phyloP scores from a whole-genome alignment of 1,284 basidiomycete genomes.

The Tylopilus sp. region DNA sequence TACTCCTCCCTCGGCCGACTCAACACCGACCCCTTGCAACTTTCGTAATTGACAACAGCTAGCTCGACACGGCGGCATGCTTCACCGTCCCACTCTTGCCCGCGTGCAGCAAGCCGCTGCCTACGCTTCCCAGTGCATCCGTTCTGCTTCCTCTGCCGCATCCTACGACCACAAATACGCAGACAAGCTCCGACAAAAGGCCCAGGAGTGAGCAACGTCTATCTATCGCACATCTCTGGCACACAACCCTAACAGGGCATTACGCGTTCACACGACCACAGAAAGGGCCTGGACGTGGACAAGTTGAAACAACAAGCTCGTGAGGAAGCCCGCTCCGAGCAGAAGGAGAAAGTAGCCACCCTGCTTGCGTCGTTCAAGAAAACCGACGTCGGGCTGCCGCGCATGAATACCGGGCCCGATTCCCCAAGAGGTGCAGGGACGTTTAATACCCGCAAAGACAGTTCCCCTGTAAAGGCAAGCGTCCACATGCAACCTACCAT shows the following conservation, averaged over 20 bases:
- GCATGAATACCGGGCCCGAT: background rate
- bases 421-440: slow-evolving; percentile 2
- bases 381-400: background rate
- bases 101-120: slow-evolving; percentile 3
- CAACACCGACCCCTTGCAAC: too few species aligned
- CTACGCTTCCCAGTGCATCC: slow-evolving; percentile 13
- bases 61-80: background rate
- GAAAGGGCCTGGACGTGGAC: slow-evolving; percentile 42
- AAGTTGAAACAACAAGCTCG: slow-evolving; percentile 39
- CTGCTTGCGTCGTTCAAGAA: slow-evolving; percentile 13
- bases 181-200: slow-evolving; percentile 43
- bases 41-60: background rate
- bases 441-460: slow-evolving; percentile 50
- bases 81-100: background rate
- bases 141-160: slow-evolving; percentile 4
- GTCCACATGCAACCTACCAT: slow-evolving; percentile 1
- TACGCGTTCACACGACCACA: slow-evolving; percentile 18
- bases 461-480: slow-evolving; percentile 63
- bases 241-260: slow-evolving; percentile 15
- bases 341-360: slow-evolving; percentile 23
- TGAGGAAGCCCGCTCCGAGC: slow-evolving; percentile 35
- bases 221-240: background rate
- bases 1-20: too few species aligned
- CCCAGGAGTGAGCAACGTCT: slow-evolving; percentile 42
- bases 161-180: slow-evolving; percentile 41